A percentile compares a stretch with the other conserved stretches of the same genome.
These are phyloP conservation scores for Nitzschia inconspicua DNA, from an alignment of 108 stramenopile genomes.

Conservation along the genomic window DNA sequence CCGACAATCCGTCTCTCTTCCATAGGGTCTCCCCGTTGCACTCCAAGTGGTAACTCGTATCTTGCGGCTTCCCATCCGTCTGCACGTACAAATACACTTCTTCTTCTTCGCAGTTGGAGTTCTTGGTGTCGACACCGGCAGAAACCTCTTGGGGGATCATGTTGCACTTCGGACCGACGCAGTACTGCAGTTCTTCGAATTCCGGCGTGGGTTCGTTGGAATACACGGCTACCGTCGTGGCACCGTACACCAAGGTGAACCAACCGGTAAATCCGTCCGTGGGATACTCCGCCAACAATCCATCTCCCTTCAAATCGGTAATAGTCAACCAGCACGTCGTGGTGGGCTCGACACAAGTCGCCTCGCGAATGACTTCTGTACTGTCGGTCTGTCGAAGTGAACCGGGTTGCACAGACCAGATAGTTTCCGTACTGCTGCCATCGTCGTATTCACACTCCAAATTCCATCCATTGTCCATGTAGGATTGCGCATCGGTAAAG, in stretches of 20 bases:
- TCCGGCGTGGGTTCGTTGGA: background rate
- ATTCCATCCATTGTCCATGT: slow-evolving; percentile 4
- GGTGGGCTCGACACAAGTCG: background rate
- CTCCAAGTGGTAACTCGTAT: slow-evolving; percentile 2
- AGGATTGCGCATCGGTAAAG: slow-evolving; percentile 5
- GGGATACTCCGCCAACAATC: background rate
- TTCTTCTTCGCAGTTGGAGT: slow-evolving; percentile 2
- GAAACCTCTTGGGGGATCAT: background rate
- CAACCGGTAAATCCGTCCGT: background rate
- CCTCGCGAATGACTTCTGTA: slow-evolving; percentile 6
- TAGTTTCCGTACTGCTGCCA: background rate
- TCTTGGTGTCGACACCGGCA: background rate
- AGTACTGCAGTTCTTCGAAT: slow-evolving; percentile 2
- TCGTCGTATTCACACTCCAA: slow-evolving; percentile 4
- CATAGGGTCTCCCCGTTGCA: background rate
- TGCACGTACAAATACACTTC: slow-evolving; percentile 2
- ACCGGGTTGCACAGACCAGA: background rate
- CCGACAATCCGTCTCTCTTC: background rate
- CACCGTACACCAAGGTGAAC: slow-evolving; percentile 4
- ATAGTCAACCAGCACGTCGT: background rate
- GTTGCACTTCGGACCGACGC: slow-evolving; percentile 4
- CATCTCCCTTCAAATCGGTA: background rate
- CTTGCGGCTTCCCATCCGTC: background rate
- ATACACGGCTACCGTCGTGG: slow-evolving; percentile 1
- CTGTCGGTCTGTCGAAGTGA: background rate